These are phyloP conservation scores for Nepenthes mirabilis DNA, from an alignment of 148 eudicot species.

Conservation along the genomic window DNA sequence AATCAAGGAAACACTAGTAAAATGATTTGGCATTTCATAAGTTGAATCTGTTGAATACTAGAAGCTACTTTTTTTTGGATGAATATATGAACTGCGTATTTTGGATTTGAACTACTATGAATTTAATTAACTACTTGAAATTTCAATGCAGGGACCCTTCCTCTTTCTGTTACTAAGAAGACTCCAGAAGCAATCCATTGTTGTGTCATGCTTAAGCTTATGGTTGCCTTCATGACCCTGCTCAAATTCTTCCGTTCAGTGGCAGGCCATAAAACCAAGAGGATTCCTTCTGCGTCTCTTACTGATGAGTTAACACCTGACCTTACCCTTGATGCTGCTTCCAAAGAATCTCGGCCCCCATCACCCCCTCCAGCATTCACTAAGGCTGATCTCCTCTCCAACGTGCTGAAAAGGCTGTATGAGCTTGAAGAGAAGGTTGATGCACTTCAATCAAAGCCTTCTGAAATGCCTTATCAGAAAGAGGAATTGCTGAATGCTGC, in stretches of 20 bases:
- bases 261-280: conserved; percentile 8
- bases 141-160: conserved; percentile 11
- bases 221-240: conserved; percentile 21
- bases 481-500: conserved; percentile 64
- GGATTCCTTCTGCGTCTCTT: conserved; percentile 6
- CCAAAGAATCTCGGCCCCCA: conserved; percentile 6
- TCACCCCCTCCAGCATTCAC: conserved; percentile 21
- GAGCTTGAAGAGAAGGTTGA: conserved; percentile 56
- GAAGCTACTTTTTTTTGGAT: not conserved
- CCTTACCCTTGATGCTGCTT: conserved; percentile 9
- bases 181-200: conserved; percentile 8
- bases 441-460: conserved; percentile 55
- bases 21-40: not conserved
- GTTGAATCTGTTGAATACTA: not conserved
- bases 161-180: conserved; percentile 9
- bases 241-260: conserved; percentile 14
- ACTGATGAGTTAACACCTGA: conserved; percentile 5
- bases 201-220: conserved; percentile 18
- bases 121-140: not conserved
- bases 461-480: conserved; percentile 60
- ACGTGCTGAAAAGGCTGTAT: conserved; percentile 39
- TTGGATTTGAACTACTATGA: too few species aligned
- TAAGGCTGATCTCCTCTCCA: conserved; percentile 45
- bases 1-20: too few species aligned
- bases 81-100: not conserved